A percentile compares a stretch with the other conserved stretches of the same genome.
Conservation (phyloP, 2,329 filamentous ascomycete genomes). For the Aspergillus transmontanensis region DNA sequence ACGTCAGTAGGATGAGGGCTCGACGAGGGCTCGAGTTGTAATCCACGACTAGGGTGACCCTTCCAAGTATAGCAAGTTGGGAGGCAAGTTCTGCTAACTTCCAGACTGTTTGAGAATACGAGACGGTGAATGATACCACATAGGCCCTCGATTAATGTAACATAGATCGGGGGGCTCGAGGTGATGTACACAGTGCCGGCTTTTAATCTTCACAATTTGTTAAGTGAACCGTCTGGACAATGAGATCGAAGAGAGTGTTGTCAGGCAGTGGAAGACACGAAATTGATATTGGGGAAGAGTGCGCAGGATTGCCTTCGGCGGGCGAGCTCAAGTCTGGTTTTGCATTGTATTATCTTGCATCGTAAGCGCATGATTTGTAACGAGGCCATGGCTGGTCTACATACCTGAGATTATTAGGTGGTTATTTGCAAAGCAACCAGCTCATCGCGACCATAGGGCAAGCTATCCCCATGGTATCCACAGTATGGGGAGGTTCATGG, state of each 20-base stretch:
- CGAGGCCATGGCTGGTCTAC: neutral
- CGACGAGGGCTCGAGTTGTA: neutral
- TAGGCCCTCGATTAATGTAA: neutral
- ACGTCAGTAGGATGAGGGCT: neutral
- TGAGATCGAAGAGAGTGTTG: neutral
- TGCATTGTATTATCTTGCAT: neutral
- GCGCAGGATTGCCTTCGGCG: neutral
- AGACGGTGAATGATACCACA: too few relatives aligned
- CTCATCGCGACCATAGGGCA: neutral
- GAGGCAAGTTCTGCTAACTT: neutral
- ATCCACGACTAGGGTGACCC: neutral
- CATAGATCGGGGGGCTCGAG: neutral
- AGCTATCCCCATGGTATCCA: neutral
- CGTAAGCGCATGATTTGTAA: neutral
- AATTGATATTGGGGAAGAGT: neutral
- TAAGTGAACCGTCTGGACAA: neutral
- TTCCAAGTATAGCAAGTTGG: neutral
- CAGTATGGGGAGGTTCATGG: too few relatives aligned
- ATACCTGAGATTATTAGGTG: neutral
- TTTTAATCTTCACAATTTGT: neutral
- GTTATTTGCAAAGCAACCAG: neutral
- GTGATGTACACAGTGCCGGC: too few relatives aligned
- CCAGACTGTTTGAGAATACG: neutral
- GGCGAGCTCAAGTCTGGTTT: neutral
- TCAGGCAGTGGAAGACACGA: too few relatives aligned